Percentiles rank a stretch among this genome's conserved stretches.
These are phyloP conservation scores for Pelargonium fulgidum DNA, from an alignment of 441 rosid species.

Conservation along the genomic window DNA sequence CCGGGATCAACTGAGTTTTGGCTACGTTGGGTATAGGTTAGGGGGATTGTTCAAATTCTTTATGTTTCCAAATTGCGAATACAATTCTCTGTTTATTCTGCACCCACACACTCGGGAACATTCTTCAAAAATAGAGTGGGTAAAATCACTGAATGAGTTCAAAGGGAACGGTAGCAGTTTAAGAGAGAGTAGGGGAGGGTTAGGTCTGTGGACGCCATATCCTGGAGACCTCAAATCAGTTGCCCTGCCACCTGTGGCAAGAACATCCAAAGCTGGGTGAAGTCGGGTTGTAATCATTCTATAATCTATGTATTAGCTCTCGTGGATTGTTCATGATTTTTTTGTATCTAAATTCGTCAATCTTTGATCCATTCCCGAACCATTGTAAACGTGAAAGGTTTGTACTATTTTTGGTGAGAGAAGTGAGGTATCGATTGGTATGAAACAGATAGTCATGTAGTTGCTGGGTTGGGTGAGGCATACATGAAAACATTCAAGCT, in stretches of 20 bases:
- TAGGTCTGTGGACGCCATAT: constrained; percentile 94
- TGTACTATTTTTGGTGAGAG: too few relatives aligned
- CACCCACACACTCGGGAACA: constrained; percentile 91
- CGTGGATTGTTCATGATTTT: neutral
- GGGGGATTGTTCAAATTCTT: constrained; percentile 56
- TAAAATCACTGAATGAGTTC: constrained; percentile 60
- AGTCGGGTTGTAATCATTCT: neutral
- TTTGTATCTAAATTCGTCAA: neutral
- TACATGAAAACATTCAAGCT: too few relatives aligned
- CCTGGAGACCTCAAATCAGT: constrained; percentile 72
- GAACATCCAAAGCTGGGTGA: constrained; percentile 94
- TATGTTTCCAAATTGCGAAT: constrained; percentile 93
- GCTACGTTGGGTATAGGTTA: constrained; percentile 72
- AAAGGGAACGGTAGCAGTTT: constrained; percentile 67
- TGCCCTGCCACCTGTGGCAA: constrained; percentile 52
- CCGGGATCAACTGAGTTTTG: constrained; percentile 91
- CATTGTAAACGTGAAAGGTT: too few relatives aligned
- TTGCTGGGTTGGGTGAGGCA: too few relatives aligned
- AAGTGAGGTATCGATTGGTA: too few relatives aligned
- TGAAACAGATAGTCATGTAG: too few relatives aligned
- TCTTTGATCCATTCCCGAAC: too few relatives aligned
- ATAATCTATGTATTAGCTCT: neutral
- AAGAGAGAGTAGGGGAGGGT: constrained; percentile 86
- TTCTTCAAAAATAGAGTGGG: constrained; percentile 95
- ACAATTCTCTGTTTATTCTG: constrained; percentile 71